These are phyloP conservation scores for Debaryomycetaceae sp. DNA, from an alignment of 1,139 yeast genomes.

Conservation along the genomic window DNA sequence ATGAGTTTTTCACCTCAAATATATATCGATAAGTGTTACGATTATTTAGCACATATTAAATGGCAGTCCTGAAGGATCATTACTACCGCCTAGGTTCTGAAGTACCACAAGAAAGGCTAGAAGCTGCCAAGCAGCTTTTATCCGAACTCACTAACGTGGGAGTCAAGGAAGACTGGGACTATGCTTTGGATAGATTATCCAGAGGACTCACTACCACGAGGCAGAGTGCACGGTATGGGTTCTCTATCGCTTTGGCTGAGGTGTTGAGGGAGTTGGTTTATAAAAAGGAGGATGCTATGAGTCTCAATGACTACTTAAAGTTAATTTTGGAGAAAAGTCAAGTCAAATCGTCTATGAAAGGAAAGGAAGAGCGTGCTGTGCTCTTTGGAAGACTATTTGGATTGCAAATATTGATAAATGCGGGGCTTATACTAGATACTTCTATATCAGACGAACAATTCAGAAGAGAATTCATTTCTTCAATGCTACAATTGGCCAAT, in stretches of 20 bases:
- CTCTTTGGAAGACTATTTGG: constrained; percentile 87
- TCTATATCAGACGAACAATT: constrained; percentile 23
- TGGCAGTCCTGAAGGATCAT: constrained; percentile 66
- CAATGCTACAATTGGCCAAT: constrained; percentile 56
- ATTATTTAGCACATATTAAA: constrained; percentile 8
- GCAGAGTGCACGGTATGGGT: constrained; percentile 84
- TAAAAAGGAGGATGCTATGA: constrained; percentile 23
- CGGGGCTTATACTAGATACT: constrained; percentile 40
- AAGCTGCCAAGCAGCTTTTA: constrained; percentile 67
- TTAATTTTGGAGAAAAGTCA: constrained; percentile 41
- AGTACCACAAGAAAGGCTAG: constrained; percentile 64
- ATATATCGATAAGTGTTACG: neutral
- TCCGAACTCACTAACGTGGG: constrained; percentile 50
- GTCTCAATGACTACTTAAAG: constrained; percentile 36
- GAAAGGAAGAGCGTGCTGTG: constrained; percentile 77
- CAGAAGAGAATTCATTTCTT: constrained; percentile 35
- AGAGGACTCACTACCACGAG: constrained; percentile 80
- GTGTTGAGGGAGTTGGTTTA: constrained; percentile 49
- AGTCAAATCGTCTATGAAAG: constrained; percentile 55
- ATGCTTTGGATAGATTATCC: constrained; percentile 73
- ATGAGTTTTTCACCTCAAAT: neutral
- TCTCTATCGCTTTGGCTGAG: constrained; percentile 84
- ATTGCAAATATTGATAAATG: constrained; percentile 67
- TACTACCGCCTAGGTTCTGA: constrained; percentile 81
- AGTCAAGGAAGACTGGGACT: constrained; percentile 65